Base-by-base conservation (phyloP, 148 eudicot species). In the Diospyros lotus region DNA sequence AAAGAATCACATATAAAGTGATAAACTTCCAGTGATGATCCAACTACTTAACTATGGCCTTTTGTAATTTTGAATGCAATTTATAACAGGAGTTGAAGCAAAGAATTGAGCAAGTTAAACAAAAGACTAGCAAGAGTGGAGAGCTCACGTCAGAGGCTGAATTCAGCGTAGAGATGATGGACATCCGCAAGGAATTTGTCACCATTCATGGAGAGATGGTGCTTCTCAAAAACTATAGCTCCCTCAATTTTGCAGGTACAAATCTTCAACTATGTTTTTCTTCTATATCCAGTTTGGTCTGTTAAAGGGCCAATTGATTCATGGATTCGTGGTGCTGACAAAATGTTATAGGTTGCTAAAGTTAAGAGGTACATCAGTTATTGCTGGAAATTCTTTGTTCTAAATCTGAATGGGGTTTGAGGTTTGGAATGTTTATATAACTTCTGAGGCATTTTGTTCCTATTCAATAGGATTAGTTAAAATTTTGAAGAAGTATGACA, bases 191-290 rank as follows among this genome's bases (percentile, higher is more conserved):
- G 77, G 96, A 90, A 73, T 92, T 90, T 77, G 98, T 94, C 71
- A 76, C 93, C 53, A 94, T 94, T 69, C 98, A 94, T 73, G 98
- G 97, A 62, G 97, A 94, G 77, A 94, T 94, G 97, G 97, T 92
- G 81, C 97, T 94, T 74, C 90, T 94, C 11, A 87, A 94, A 89
- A 94, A 87, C 73, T 94, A 94, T 70, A 92, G 98, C 88, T 92
- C 97, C 79, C 88, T 94, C 54, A 94, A 94, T 84, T 89, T 94
- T 89, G 98, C 96, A 83, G 98, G 98, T 92, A 87, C 42, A 5
- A 1, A 9, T 42, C 42, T 54, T 74, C 58, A 38, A 40, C 62
- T 73, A 1, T 79, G 60, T 72, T 38, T 50, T 44, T 58, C 45
- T 68, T 65, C 42, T 48, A n/a, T 63, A 18, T 69, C 28, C 64